These are phyloP conservation scores for Fonsecaea nubica DNA, from an alignment of 2,329 filamentous ascomycete genomes.

Conservation along the genomic window DNA sequence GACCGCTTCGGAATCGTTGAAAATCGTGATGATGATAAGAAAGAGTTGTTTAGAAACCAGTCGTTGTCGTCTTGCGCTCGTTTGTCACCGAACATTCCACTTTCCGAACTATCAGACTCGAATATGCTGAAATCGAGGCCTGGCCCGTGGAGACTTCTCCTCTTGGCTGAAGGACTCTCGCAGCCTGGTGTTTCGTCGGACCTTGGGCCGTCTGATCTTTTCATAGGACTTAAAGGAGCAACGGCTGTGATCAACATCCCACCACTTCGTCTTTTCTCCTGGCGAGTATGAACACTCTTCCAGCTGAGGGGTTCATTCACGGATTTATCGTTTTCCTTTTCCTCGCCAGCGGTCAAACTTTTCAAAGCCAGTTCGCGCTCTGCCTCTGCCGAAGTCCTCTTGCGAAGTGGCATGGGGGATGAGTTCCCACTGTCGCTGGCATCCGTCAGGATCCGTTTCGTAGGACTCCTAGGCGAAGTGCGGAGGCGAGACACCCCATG, in stretches of 20 bases:
- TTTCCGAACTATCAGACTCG: conserved; percentile 54
- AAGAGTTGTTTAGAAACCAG: conserved; percentile 43
- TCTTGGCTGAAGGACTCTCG: conserved; percentile 87
- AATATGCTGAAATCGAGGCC: conserved; percentile 76
- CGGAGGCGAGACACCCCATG: conserved; percentile 61
- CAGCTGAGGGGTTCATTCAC: conserved; percentile 33
- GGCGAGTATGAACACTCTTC: conserved; percentile 51
- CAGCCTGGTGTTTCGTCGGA: conserved; percentile 84
- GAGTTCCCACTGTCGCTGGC: conserved; percentile 75
- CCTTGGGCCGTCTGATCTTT: conserved; percentile 80
- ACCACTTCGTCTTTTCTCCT: conserved; percentile 58
- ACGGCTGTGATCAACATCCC: conserved; percentile 59
- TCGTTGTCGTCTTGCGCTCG: conserved; percentile 42
- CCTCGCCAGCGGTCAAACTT: conserved; percentile 43
- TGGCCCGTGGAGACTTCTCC: conserved; percentile 83
- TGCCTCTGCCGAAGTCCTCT: conserved; percentile 50
- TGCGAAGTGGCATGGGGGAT: conserved; percentile 52
- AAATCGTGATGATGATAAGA: conserved; percentile 51
- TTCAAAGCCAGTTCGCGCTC: conserved; percentile 56
- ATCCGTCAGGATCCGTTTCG: conserved; percentile 76
- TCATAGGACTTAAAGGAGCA: conserved; percentile 74
- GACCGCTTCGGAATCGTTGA: conserved; percentile 70
- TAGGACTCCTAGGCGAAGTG: conserved; percentile 79
- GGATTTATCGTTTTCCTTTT: conserved; percentile 39
- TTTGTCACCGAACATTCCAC: conserved; percentile 42